Evolutionary conservation across 148 eudicot species (phyloP), one percentile per base, ranked within the genome.

Genomic region (Fagopyrum homotropicum): DNA sequence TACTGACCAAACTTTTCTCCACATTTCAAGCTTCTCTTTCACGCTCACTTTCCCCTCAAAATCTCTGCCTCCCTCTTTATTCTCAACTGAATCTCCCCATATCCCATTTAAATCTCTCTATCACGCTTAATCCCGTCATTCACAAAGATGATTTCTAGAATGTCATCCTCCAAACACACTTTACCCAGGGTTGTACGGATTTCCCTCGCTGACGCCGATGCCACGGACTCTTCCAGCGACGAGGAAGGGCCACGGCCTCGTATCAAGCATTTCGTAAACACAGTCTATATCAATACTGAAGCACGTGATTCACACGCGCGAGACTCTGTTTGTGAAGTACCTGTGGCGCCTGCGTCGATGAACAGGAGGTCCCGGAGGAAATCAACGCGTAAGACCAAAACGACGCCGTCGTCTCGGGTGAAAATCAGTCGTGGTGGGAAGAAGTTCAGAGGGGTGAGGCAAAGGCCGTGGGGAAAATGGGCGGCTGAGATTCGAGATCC

Each of bases 401-500:
- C 40, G 40, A 35, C 40, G 40, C 3, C 40, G 40, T 35, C 40
- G 40, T 35, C 40, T 35, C 40, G 40, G 40, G 40, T 35, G 2
- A 35, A 35, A 35, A 35, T 35, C 40, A 2, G 3, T 35, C 40
- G 40, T 35, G 40, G 40, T 35, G 40, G 40, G 40, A 85, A 78
- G 84, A 89, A 89, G 83, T 89, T 75, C 68, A 84, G 90, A 4
- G 93, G 93, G 3, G 40, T 35, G 40, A 35, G 40, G 40, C 40
- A 35, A 2, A 35, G 40, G 3, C 40, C 40, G 40, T 35, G 40
- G 40, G 40, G 0, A 88, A 88, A 79, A 89, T 90, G 93, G 93
- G 93, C 97, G 75, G 92, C 93, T 49, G 93, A 91, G 88, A 91
- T 91, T n/a, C 75, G 93, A 72, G 97, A 89, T 72, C 97, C 93